Base-by-base conservation (phyloP, 2,329 filamentous ascomycete species). In the Anthostomella pinea region DNA sequence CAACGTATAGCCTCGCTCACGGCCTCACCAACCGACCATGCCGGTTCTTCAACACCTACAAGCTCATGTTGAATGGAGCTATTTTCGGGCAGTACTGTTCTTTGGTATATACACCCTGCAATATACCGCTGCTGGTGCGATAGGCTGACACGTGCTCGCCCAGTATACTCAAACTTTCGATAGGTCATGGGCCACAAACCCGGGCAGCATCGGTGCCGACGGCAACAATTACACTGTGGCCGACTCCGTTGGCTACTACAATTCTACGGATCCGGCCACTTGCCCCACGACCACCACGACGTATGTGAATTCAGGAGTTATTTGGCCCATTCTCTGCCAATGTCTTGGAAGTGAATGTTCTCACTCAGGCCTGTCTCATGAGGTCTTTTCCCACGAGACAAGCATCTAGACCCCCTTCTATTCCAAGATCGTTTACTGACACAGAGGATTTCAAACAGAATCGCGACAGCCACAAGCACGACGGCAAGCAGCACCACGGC, bases 21-120 rank as follows among this genome's bases (percentile, higher is more conserved):
- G n/a, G n/a, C n/a, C n/a, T n/a, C n/a, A n/a, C 27, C 10, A 24
- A 15, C n/a, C 14, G n/a, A 16, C 16, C 28, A 15, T 38, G 29
- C 29, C 21, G 35, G 11, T 37, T 19, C 16, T 37, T 37, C 34
- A 37, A 37, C 21, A 37, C 34, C 4, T 37, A 24, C 27, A 17
- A 23, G 14, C 19, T 37, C 15, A 18, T 11, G 6, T 25, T 24
- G 20, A 20, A 31, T 15, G 34, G 27, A 10, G 15, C 11, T 6
- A 10, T 18, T 8, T 37, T 17, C 18, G 28, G 11, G 4, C 34
- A 37, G 22, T 31, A 37, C 17, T 37, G 34, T 20, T 18, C 27
- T 18, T 10, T 37, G 20, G 34, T n/a, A n/a, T 30, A 31, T 30
- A n/a, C 13, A 23, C 22, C 14, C 11, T 6, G 20, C 15, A 26